Base-by-base conservation (phyloP, 2,329 filamentous ascomycete species). In the Onygenales sp. region DNA sequence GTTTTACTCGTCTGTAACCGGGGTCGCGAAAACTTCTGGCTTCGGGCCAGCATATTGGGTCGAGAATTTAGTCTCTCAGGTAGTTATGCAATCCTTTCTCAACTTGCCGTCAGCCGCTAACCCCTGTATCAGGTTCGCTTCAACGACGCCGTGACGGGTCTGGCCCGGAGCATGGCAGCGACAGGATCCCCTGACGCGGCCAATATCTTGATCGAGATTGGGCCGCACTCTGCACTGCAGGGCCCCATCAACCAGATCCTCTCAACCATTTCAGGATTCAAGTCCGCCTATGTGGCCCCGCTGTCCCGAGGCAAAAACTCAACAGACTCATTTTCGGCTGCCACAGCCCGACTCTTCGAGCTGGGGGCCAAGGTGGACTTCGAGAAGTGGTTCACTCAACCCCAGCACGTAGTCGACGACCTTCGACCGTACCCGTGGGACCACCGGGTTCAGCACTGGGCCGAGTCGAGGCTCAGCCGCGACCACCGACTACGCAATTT, bases 21-120 rank as follows among this genome's bases (percentile, higher is more conserved):
- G 36, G 32, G 36, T 8, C 6, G 48, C 14, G 9, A 42, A 13
- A 42, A 42, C 21, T 11, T 14, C 37, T 9, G 48, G 39, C 14
- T 42, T 51, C 31, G 48, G 48, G 7, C 6, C 21, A 42, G 21
- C 34, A 40, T 67, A 69, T 45, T 69, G 67, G 67, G 60, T 64
- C 2, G 56, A 62, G 2, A 69, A 69, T 27, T 59, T 69, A 59
- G 56, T 65, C 0, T 65, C 62, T 1, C 65, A 65, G 0, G 67
- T 27, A 27, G 17, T 17, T 51, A 42, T 13, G 21, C 10, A 39
- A 36, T 48, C 9, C 37, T 17, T 17, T 36, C 8, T 33, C 32
- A 48, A 36, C 45, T 36, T 48, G 45, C 45, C 45, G 27, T 17
- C 27, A 34, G 45, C 11, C 45, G 32, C 11, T 48, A 36, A 48